Conservation (phyloP, 345 rosid genomes). For the Litchi chinensis region DNA sequence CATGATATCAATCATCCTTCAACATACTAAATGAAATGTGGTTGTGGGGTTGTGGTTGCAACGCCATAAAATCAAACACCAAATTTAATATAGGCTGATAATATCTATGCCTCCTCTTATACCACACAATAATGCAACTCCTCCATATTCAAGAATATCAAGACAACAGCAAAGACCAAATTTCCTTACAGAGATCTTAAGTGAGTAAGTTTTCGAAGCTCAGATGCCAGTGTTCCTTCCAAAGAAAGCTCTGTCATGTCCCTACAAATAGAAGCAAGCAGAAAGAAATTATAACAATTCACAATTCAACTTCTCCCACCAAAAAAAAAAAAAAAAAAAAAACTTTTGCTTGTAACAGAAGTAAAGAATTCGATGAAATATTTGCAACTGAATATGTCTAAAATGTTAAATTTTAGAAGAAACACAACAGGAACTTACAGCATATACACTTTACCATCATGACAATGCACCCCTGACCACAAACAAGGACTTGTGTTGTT, state of each 20-base stretch:
- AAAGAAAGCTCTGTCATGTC: slow-evolving; percentile 61
- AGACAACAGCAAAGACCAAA: not conserved
- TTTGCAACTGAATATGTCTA: not conserved
- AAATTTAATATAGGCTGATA: not conserved
- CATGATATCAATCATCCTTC: not conserved
- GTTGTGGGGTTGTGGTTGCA: not conserved
- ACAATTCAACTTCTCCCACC: not conserved
- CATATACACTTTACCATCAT: slow-evolving; percentile 62
- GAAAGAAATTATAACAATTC: slow-evolving; percentile 9
- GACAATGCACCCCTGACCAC: slow-evolving; percentile 83
- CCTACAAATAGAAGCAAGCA: slow-evolving; percentile 42
- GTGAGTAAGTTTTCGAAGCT: slow-evolving; percentile 65
- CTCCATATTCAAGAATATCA: too few relatives aligned
- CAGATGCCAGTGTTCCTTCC: slow-evolving; percentile 75
- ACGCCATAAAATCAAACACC: not conserved
- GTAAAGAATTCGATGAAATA: not conserved
- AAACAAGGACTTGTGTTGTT: slow-evolving; percentile 54
- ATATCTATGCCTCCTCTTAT: not conserved
- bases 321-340: too few relatives aligned
- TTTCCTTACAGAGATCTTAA: slow-evolving; percentile 71
- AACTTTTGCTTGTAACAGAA: not conserved
- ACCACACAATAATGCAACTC: not conserved
- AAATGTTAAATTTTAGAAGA: not conserved
- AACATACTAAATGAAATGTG: not conserved
- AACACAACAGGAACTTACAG: slow-evolving; percentile 57